Base-by-base conservation (phyloP, 441 rosid species). In the Jatropha podagrica region DNA sequence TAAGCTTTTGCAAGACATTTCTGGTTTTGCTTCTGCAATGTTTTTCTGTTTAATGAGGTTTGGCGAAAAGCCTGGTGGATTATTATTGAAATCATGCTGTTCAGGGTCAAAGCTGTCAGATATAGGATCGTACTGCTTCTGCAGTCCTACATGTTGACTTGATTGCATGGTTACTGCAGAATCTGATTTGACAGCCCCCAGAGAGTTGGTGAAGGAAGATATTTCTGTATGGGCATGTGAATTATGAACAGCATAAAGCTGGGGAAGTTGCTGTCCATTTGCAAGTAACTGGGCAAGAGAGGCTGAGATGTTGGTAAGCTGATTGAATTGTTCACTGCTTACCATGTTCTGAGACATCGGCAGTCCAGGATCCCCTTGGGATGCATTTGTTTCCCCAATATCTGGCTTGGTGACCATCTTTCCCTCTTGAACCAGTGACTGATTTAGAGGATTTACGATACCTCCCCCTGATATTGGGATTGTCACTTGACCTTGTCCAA, bases 211-310 rank as follows among this genome's bases (percentile, higher is more conserved):
- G 78, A 78, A 59, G 46, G 84, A 64, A 67, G 88, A 77, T 7
- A 23, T 49, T 75, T 85, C 82, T 72, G 85, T 72, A 76, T 80
- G 58, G 58, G 59, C 84, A 27, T 78, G 84, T 26, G 89, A 73
- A 84, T 79, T 85, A 80, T 87, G 82, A 69, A 91, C 84, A 74
- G 84, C 85, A 68, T 77, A 85, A 77, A 86, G 88, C 20, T 86
- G 90, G n/a, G 95, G 91, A 80, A 88, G 89, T 69, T 90, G 92
- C 85, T 90, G 92, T 72, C 92, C 88, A 40, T 90, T 90, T 70
- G 88, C 98, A 73, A 92, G 86, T 58, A 90, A 74, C 84, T 92
- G 95, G 62, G 86, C 96, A 79, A 96, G 83, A 80, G 97, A 90
- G 69, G 91, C 94, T 63, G 93, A 88, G 82, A 94, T 83, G 84